Base-by-base conservation (phyloP, 441 rosid species). In the Theobroma grandiflorum region DNA sequence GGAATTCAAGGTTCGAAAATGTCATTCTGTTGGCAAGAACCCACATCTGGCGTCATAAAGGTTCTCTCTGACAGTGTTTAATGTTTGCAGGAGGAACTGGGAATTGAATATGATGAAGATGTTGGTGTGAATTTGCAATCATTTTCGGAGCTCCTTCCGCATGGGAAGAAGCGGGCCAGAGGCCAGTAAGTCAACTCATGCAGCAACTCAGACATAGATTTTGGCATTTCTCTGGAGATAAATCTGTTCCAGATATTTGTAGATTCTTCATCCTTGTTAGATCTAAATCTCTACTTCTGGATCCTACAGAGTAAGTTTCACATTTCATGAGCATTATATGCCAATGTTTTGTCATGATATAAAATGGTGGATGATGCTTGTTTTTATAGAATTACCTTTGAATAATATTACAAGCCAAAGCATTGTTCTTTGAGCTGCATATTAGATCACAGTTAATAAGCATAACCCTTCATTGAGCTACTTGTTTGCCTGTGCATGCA, bases 41-140 rank as follows among this genome's bases (percentile, higher is more conserved):
- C 15, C 43, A 43, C 35, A 43, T 67, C 75, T 43, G 73, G 47
- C 75, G 50, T 70, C 26, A 81, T 59, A 2, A 58, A 69, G 74
- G 37, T 70, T 77, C 75, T 72, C 47, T 74, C 72, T 80, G 37
- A 78, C 6, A 65, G 70, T 74, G 82, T 43, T 61, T 31, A 1
- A 58, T 79, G 53, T 77, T 85, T 84, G 82, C 92, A 95, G 98
- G 99, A 92, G 82, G 99, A 95, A 76, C 93, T 94, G 79, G 99
- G 94, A 61, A 81, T 95, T 70, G 98, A 93, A 83, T 89, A 92
- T 75, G 99, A 94, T 86, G 99, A 97, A 87, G 96, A 95, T 85
- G 90, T 89, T 1, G 93, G 93, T 59, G 89, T 88, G 78, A 92
- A 84, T 85, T 83, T 97, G 81, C 96, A 90, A 85, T 82, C 93